phyloP scores from a whole-genome alignment of 345 rosid species.

The Corchorus olitorius region DNA sequence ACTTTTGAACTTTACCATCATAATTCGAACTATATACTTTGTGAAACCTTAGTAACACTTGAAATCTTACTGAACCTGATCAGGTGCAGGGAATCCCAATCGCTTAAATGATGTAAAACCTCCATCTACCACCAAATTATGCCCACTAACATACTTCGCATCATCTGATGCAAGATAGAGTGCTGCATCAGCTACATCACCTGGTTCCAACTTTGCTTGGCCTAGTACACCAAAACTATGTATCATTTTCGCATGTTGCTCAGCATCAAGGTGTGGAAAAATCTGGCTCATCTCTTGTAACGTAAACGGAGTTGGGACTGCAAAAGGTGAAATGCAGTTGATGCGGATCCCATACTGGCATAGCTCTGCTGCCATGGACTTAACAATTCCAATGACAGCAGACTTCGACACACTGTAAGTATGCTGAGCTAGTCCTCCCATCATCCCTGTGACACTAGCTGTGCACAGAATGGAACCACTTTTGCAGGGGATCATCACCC shows the following conservation, averaged over 20 bases:
- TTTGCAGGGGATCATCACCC: constrained; percentile 72
- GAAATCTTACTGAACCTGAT: constrained; percentile 30
- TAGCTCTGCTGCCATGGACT: constrained; percentile 70
- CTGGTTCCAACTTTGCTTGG: constrained; percentile 65
- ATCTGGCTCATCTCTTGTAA: constrained; percentile 53
- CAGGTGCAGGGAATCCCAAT: constrained; percentile 51
- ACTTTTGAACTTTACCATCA: background rate
- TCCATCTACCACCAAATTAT: constrained; percentile 90
- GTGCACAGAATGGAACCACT: constrained; percentile 76
- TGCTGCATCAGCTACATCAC: constrained; percentile 86
- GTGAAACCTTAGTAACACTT: background rate
- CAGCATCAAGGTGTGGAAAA: constrained; percentile 43
- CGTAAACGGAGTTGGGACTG: constrained; percentile 63
- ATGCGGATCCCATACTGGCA: constrained; percentile 64
- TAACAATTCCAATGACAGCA: constrained; percentile 57
- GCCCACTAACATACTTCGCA: constrained; percentile 83
- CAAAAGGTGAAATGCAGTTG: constrained; percentile 83
- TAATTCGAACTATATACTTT: background rate
- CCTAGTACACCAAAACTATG: constrained; percentile 44
- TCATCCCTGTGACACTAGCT: constrained; percentile 64
- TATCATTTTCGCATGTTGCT: constrained; percentile 39
- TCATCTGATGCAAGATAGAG: constrained; percentile 76
- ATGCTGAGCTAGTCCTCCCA: constrained; percentile 77
- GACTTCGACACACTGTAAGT: constrained; percentile 65
- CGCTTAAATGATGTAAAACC: constrained; percentile 73